Conservation (phyloP, 768 basidiomycete species). For the Mycena floridula region DNA sequence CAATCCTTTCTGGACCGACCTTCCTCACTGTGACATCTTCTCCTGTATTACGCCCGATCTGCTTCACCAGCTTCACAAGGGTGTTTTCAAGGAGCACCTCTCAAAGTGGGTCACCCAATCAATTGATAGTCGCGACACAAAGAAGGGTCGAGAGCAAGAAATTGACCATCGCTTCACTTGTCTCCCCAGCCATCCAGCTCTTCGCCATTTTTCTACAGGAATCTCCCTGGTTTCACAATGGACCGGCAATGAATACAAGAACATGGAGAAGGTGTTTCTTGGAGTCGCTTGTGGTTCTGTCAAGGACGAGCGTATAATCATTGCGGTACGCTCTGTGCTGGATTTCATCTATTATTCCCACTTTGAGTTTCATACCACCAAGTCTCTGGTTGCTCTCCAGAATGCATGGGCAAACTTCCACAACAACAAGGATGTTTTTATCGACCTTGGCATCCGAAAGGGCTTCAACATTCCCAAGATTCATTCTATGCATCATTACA, state of each 20-base stretch:
- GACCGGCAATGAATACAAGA: constrained; percentile 28
- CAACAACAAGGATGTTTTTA: constrained; percentile 14
- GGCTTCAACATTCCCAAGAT: constrained; percentile 26
- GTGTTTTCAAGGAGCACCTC: constrained; percentile 38
- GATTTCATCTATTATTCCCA: constrained; percentile 19
- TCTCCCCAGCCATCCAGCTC: constrained; percentile 14
- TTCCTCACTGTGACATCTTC: constrained; percentile 34
- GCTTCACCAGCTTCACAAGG: constrained; percentile 43
- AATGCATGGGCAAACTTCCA: constrained; percentile 14
- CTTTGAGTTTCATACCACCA: constrained; percentile 7
- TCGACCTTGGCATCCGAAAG: constrained; percentile 6
- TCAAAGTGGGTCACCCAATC: constrained; percentile 28
- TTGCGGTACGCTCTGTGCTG: constrained; percentile 12
- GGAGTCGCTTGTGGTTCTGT: constrained; percentile 8
- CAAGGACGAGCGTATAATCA: constrained; percentile 3
- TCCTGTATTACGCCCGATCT: constrained; percentile 29
- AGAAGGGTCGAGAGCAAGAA: not conserved
- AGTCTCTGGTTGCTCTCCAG: constrained; percentile 11
- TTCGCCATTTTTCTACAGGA: constrained; percentile 26
- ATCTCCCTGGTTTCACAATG: constrained; percentile 27
- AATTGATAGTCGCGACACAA: constrained; percentile 6
- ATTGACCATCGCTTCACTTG: constrained; percentile 22
- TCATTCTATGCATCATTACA: constrained; percentile 15
- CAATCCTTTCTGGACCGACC: constrained; percentile 33
- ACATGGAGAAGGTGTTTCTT: constrained; percentile 17